Evolutionary conservation across 2,329 filamentous ascomycete genomes (phyloP).

Genomic region (Fusarium hainanense): DNA sequence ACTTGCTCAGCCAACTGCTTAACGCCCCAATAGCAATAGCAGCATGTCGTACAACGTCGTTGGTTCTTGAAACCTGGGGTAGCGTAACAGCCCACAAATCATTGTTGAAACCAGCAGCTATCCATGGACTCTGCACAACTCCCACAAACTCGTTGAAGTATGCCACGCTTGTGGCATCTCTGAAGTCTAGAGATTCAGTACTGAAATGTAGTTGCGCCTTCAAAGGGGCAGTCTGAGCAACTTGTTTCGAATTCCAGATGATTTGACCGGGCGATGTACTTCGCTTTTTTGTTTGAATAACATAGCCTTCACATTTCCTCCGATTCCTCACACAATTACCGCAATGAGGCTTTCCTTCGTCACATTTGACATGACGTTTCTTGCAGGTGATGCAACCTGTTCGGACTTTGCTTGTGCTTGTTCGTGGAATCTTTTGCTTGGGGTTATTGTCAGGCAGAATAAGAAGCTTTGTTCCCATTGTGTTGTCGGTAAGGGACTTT

Average conservation of each 20-base stretch:
- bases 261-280: conserved; percentile 21
- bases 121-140: conserved; percentile 47
- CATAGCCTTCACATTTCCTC: conserved; percentile 36
- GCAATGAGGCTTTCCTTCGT: conserved; percentile 32
- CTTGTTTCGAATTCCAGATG: conserved; percentile 42
- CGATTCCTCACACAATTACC: conserved; percentile 30
- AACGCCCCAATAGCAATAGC: conserved; percentile 50
- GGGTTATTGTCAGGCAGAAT: neutral
- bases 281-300: neutral
- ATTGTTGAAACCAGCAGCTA: conserved; percentile 38
- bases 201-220: conserved; percentile 20
- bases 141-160: conserved; percentile 50
- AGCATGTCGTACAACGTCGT: conserved; percentile 45
- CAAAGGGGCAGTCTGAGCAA: neutral
- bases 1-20: conserved; percentile 29
- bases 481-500: neutral
- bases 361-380: conserved; percentile 42
- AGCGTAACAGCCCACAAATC: conserved; percentile 47
- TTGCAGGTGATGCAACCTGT: conserved; percentile 43
- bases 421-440: conserved; percentile 33
- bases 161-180: conserved; percentile 11
- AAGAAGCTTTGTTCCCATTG: neutral
- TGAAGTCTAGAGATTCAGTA: conserved; percentile 20
- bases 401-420: conserved; percentile 35
- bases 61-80: conserved; percentile 47